Conservation (phyloP, 1,139 yeast species). For the Yamadazyma atlantica region DNA sequence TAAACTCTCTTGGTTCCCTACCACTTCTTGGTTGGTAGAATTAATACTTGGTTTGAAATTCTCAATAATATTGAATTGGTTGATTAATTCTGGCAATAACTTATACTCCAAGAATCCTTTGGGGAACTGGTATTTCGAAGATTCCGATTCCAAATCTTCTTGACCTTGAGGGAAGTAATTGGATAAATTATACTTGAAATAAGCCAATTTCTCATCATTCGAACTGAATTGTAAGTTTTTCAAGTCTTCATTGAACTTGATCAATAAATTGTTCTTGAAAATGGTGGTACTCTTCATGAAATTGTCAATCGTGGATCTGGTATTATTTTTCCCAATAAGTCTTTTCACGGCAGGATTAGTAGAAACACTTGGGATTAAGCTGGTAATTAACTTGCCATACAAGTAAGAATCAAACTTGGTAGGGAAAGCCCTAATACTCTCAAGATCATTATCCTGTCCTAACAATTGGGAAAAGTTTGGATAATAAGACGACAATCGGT, state of each 20-base stretch:
- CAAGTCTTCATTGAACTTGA: conserved; percentile 48
- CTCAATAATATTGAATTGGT: conserved; percentile 29
- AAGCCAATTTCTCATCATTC: conserved; percentile 50
- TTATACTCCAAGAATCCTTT: conserved; percentile 61
- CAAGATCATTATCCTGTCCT: conserved; percentile 47
- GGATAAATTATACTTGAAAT: conserved; percentile 48
- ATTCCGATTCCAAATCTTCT: conserved; percentile 11
- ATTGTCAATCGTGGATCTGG: conserved; percentile 35
- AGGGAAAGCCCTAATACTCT: conserved; percentile 36
- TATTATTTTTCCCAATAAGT: no score
- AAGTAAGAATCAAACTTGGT: conserved; percentile 63
- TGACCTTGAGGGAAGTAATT: conserved; percentile 21
- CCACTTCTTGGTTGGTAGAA: conserved; percentile 28
- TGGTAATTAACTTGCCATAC: conserved; percentile 53
- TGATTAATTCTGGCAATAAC: conserved; percentile 65
- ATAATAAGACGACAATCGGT: conserved; percentile 24
- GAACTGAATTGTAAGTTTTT: conserved; percentile 52
- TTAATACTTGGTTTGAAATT: conserved; percentile 21
- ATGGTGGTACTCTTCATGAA: conserved; percentile 47
- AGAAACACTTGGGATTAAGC: conserved; percentile 7
- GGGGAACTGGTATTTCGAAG: conserved; percentile 37
- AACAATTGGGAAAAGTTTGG: conserved; percentile 8
- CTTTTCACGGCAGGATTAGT: conserved; percentile 15
- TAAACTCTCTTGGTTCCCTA: conserved; percentile 38
- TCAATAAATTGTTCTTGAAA: conserved; percentile 44